Conservation (phyloP, 345 rosid genomes). For the Salix koriyanagi region DNA sequence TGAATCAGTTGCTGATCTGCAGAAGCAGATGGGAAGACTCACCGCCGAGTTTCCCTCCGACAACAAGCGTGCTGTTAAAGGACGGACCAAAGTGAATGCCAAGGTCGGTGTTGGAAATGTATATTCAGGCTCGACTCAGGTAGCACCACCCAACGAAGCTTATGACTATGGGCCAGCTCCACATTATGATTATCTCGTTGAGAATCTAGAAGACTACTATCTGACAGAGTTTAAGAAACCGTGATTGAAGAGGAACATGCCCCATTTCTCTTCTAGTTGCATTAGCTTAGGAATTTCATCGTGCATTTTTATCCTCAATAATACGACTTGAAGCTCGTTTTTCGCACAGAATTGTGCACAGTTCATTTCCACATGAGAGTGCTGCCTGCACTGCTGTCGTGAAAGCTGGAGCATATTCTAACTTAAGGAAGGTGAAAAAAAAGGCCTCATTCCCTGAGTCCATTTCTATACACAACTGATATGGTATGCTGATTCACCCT, state of each 20-base stretch:
- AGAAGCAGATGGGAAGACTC: constrained; percentile 95
- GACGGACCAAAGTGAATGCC: constrained; percentile 52
- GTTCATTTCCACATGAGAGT: constrained; percentile 15
- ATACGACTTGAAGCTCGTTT: constrained; percentile 21
- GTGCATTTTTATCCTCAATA: constrained; percentile 18
- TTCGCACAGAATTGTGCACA: constrained; percentile 23
- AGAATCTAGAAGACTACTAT: constrained; percentile 58
- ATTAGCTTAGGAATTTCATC: constrained; percentile 14
- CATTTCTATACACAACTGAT: constrained; percentile 14
- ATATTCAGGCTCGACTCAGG: constrained; percentile 41
- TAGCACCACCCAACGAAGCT: constrained; percentile 44
- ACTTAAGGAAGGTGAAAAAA: constrained; percentile 14
- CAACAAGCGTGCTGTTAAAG: constrained; percentile 67
- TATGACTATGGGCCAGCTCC: constrained; percentile 51
- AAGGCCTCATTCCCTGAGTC: constrained; percentile 18
- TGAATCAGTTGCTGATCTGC: constrained; percentile 84
- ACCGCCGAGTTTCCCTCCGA: constrained; percentile 80
- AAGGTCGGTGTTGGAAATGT: constrained; percentile 32
- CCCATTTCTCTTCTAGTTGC: constrained; percentile 2
- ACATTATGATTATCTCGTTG: constrained; percentile 65
- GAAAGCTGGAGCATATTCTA: constrained; percentile 20
- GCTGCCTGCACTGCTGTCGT: constrained; percentile 12
- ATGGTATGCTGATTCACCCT: constrained; percentile 1
- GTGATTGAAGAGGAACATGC: constrained; percentile 3
- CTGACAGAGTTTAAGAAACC: constrained; percentile 26